phyloP scores from a whole-genome alignment of 768 basidiomycete genomes.

The Gautieria morchelliformis region DNA sequence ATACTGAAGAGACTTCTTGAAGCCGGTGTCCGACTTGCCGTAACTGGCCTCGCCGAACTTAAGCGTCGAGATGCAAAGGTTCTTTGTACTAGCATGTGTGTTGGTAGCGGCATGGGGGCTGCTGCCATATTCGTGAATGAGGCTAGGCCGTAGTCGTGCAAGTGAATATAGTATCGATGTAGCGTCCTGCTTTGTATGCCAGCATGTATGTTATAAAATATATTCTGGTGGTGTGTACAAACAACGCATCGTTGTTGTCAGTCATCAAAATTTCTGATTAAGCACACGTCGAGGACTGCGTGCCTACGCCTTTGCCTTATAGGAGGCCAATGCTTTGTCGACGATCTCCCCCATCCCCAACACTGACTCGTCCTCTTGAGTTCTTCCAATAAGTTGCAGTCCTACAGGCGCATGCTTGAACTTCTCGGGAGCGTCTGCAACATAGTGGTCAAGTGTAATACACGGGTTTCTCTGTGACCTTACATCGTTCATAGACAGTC shows the following conservation, averaged over 20 bases:
- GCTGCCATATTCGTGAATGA: conserved; percentile 77
- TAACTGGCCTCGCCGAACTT: conserved; percentile 79
- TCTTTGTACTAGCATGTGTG: conserved; percentile 73
- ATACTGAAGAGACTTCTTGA: neutral
- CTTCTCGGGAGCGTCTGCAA: conserved; percentile 44
- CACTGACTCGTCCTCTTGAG: conserved; percentile 68
- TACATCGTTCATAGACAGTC: conserved; percentile 43
- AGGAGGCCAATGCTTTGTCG: conserved; percentile 28
- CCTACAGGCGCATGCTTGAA: conserved; percentile 52
- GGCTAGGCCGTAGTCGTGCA: conserved; percentile 11
- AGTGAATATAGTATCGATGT: neutral
- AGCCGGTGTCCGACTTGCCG: conserved; percentile 83
- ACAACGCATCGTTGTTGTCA: no score
- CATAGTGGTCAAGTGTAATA: neutral
- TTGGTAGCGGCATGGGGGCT: conserved; percentile 85
- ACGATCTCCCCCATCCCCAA: conserved; percentile 62
- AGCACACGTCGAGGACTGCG: no score
- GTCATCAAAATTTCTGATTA: no score
- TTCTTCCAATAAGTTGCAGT: conserved; percentile 59
- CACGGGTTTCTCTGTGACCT: conserved; percentile 17
- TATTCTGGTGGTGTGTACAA: no score
- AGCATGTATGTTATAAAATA: neutral
- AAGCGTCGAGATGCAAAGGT: conserved; percentile 57
- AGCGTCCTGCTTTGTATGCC: neutral
- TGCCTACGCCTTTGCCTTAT: neutral